Evolutionary conservation across 2,329 filamentous ascomycete species (phyloP).

Genomic region (Juglanconis oblonga): DNA sequence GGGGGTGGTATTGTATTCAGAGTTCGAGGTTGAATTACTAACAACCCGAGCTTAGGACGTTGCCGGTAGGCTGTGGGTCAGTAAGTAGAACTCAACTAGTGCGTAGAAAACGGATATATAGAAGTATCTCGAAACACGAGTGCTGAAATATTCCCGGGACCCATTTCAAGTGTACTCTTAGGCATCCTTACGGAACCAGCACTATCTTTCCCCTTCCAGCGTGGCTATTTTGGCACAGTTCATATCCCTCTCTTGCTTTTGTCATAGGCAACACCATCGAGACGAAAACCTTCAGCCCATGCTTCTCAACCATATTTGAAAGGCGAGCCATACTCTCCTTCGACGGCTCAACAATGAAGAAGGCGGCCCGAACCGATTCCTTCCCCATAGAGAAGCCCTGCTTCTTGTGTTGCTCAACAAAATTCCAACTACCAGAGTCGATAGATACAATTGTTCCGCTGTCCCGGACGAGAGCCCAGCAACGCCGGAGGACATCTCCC

Average conservation of each 20-base stretch:
- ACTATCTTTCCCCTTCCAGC: neutral
- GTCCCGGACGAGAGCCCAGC: neutral
- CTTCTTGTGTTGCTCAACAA: neutral
- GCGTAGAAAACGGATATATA: too few relatives aligned
- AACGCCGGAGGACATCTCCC: neutral
- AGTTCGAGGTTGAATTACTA: too few relatives aligned
- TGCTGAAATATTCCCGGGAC: too few relatives aligned
- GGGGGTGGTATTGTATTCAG: too few relatives aligned
- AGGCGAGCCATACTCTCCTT: neutral
- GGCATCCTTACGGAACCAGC: neutral
- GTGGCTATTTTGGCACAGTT: neutral
- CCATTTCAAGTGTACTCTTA: neutral
- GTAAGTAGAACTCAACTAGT: too few relatives aligned
- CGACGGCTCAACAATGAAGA: neutral
- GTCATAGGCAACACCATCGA: neutral
- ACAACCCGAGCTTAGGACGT: too few relatives aligned
- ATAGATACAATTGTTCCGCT: too few relatives aligned
- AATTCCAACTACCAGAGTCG: neutral
- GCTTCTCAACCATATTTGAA: neutral
- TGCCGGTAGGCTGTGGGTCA: too few relatives aligned
- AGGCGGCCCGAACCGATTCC: neutral
- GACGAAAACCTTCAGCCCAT: neutral
- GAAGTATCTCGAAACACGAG: neutral
- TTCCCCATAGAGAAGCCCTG: neutral
- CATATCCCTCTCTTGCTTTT: neutral